Percentiles rank a stretch among this genome's conserved stretches.
phyloP scores from a whole-genome alignment of 352 stramenopile species.

The Pythium volutum region DNA sequence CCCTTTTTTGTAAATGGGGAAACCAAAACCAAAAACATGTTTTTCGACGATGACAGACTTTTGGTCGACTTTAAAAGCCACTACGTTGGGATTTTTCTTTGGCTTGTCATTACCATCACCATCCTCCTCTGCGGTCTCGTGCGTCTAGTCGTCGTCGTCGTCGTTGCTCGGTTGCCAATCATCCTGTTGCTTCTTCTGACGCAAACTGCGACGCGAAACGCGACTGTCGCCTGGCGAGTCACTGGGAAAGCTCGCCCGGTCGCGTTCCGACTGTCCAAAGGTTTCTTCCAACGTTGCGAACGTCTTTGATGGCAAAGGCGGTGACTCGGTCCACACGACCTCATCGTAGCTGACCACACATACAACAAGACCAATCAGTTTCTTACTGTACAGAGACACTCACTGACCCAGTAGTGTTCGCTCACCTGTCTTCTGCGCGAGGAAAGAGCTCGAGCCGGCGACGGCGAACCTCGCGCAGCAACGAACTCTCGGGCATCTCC shows the following conservation, averaged over 20 bases:
- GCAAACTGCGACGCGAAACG: not conserved
- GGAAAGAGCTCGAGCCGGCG: slow-evolving; percentile 18
- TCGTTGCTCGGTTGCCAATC: not conserved
- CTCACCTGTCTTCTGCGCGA: slow-evolving; percentile 9
- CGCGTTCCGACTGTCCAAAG: not conserved
- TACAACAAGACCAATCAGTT: not conserved
- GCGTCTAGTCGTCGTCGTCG: not conserved
- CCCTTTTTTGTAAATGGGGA: not conserved
- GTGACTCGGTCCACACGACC: slow-evolving; percentile 19
- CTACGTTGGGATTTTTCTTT: not conserved
- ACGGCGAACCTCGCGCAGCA: slow-evolving; percentile 14
- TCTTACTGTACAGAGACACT: not conserved
- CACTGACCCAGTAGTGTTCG: not conserved
- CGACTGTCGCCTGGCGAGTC: not conserved
- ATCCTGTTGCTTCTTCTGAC: not conserved
- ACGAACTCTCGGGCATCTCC: slow-evolving; percentile 16
- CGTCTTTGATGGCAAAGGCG: not conserved
- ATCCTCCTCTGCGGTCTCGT: not conserved
- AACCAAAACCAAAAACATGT: not conserved
- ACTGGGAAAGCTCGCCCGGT: not conserved
- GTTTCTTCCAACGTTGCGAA: not conserved
- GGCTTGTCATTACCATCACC: not conserved
- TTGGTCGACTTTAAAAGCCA: not conserved
- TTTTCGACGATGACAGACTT: no score
- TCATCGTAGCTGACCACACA: slow-evolving; percentile 8